Base-by-base conservation (phyloP, 768 basidiomycete genomes). In the Myochromella boudieri region DNA sequence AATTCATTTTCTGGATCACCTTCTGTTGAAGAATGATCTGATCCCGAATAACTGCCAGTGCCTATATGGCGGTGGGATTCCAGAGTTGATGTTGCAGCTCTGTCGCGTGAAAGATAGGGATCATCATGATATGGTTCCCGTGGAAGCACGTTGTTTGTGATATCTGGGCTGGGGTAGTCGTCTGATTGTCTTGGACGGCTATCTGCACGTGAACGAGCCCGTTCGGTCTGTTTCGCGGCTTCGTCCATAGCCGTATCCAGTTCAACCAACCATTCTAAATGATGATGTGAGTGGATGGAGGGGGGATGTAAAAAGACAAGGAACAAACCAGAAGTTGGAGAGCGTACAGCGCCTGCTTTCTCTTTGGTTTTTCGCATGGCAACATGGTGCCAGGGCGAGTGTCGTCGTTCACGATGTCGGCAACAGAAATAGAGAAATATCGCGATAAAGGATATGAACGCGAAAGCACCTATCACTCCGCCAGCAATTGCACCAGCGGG, bases 401-500 rank as follows among this genome's bases (percentile, higher is more conserved):
- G 28, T n/a, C 2, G 48, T 18, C 25, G 43, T 11, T 42, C 46
- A 11, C 40, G 45, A 18, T 37, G 44, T 18, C 50, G 50, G 14
- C 45, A 40, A 22, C 15, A 47, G 31, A 32, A n/a, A n/a, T n/a
- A 40, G n/a, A 32, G 15, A 14, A 33, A 12, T 4, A 18, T 3
- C 14, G 25, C 25, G 21, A 12, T 22, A 34, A 52, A 15, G 14
- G 44, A 21, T 12, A 17, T 17, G 8, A 48, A 24, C 6, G 22
- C 31, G 10, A 52, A 1, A 11, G 42, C 22, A 3, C 51, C 51
- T 8, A 52, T 24, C 29, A 41, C 20, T 2, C 51, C 51, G 17
- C 51, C 51, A 2, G 48, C 37, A 15, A 52, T 52, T 25, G 42
- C 25, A 15, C 46, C 51, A 27, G 26, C 32, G 8, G 34, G 22